phyloP scores from a whole-genome alignment of 768 basidiomycete genomes.

The Gymnopilus dilepis region DNA sequence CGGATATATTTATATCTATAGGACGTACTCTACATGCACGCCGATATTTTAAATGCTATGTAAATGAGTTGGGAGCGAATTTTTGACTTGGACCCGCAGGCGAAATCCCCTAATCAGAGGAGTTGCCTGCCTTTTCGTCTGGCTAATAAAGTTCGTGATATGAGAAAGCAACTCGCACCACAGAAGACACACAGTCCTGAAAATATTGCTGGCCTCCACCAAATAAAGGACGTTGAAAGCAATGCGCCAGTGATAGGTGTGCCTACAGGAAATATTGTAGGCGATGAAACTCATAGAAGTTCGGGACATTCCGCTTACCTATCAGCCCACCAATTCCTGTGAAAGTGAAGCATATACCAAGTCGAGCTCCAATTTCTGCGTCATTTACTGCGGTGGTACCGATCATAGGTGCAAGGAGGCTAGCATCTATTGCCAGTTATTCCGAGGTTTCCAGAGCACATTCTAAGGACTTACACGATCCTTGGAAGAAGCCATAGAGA shows the following conservation, averaged over 20 bases:
- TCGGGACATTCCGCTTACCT: slow-evolving; percentile 29
- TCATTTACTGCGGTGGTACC: slow-evolving; percentile 47
- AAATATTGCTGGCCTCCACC: slow-evolving; percentile 66
- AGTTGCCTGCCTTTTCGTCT: slow-evolving; percentile 32
- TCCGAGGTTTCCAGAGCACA: background rate
- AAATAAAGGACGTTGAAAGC: slow-evolving; percentile 53
- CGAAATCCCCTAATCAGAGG: no score
- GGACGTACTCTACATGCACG: no score
- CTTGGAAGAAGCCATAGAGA: slow-evolving; percentile 54
- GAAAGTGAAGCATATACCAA: slow-evolving; percentile 55
- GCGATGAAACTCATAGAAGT: background rate
- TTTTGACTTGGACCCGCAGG: no score
- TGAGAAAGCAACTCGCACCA: slow-evolving; percentile 36
- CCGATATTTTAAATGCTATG: no score
- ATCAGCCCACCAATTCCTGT: slow-evolving; percentile 49
- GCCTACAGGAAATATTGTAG: slow-evolving; percentile 35
- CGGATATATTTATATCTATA: no score
- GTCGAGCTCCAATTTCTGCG: slow-evolving; percentile 58
- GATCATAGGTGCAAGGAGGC: slow-evolving; percentile 50
- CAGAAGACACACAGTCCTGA: slow-evolving; percentile 45
- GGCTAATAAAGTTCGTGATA: slow-evolving; percentile 31
- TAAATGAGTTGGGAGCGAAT: no score
- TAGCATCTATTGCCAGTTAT: slow-evolving; percentile 27
- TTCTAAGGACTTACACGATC: slow-evolving; percentile 41
- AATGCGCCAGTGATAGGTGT: slow-evolving; percentile 64